phyloP scores from a whole-genome alignment of 352 stramenopile species.

The Phytophthora uliginosa region DNA sequence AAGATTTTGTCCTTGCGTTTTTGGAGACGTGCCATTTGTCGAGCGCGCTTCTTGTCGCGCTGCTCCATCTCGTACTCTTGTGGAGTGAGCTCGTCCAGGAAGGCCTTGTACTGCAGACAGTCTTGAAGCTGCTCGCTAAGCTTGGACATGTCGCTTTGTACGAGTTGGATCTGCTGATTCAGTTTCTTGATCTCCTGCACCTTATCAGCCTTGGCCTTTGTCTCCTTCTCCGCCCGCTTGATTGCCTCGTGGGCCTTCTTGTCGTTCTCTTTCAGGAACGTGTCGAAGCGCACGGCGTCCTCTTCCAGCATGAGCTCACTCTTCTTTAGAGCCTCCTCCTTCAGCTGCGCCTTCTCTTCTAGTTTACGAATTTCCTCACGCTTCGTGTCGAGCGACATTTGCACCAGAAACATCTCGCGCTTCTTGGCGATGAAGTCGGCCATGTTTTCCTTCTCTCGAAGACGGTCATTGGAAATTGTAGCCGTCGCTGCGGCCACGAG shows the following conservation, averaged over 20 bases:
- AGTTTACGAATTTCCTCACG: slow-evolving; percentile 97
- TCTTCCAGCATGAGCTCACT: slow-evolving; percentile 97
- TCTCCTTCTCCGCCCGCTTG: slow-evolving; percentile 95
- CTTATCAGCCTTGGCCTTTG: slow-evolving; percentile 95
- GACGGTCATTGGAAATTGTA: slow-evolving; percentile 86
- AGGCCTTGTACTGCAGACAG: slow-evolving; percentile 95
- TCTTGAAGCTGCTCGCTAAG: slow-evolving; percentile 91
- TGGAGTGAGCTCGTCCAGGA: slow-evolving; percentile 94
- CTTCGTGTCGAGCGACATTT: slow-evolving; percentile 97
- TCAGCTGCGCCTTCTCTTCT: slow-evolving; percentile 96
- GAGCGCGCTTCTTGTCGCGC: slow-evolving; percentile 70
- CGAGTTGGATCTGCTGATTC: slow-evolving; percentile 96
- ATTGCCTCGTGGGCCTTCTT: slow-evolving; percentile 97
- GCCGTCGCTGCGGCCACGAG: slow-evolving; percentile 84
- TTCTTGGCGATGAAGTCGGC: slow-evolving; percentile 97
- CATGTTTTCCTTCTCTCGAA: slow-evolving; percentile 97
- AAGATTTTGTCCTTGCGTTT: slow-evolving; percentile 80
- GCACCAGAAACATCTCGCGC: slow-evolving; percentile 97
- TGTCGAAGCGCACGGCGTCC: slow-evolving; percentile 96
- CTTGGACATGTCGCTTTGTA: slow-evolving; percentile 96
- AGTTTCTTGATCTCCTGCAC: slow-evolving; percentile 96
- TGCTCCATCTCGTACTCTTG: slow-evolving; percentile 90
- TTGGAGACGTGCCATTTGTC: slow-evolving; percentile 70
- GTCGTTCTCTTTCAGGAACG: slow-evolving; percentile 98
- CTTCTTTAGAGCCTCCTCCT: slow-evolving; percentile 96